These are phyloP conservation scores for Thuja plicata DNA, from an alignment of 83 land plant genomes.

Conservation along the genomic window DNA sequence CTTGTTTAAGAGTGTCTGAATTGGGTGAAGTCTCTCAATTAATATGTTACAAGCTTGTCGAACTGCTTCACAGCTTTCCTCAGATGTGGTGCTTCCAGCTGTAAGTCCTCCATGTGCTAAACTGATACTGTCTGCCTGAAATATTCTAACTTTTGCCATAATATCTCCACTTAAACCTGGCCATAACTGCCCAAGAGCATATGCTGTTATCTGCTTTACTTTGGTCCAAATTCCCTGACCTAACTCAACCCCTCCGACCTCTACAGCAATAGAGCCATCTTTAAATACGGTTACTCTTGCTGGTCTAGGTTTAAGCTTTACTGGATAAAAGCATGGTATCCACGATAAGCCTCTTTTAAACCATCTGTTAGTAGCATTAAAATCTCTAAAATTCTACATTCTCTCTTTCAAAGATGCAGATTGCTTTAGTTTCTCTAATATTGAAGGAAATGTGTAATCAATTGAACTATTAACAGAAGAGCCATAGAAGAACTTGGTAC, in stretches of 20 bases:
- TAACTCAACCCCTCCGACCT: slow-evolving; percentile 91
- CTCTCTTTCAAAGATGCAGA: slow-evolving; percentile 42
- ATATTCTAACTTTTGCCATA: slow-evolving; percentile 53
- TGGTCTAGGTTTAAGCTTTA: slow-evolving; percentile 41
- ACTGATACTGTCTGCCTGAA: slow-evolving; percentile 83
- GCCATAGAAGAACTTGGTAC: slow-evolving; percentile 43
- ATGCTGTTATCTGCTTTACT: slow-evolving; percentile 81
- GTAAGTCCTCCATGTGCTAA: slow-evolving; percentile 79
- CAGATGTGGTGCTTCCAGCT: slow-evolving; percentile 87
- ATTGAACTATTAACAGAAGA: slow-evolving; percentile 29
- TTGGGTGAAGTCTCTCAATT: slow-evolving; percentile 66
- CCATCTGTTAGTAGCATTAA: slow-evolving; percentile 66
- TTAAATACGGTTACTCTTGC: slow-evolving; percentile 75
- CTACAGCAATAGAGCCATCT: slow-evolving; percentile 93
- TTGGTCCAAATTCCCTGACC: slow-evolving; percentile 97
- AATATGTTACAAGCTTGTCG: slow-evolving; percentile 58
- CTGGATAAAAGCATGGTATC: slow-evolving; percentile 58
- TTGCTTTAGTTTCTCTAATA: slow-evolving; percentile 52
- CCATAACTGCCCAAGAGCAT: slow-evolving; percentile 59
- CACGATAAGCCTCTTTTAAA: slow-evolving; percentile 72
- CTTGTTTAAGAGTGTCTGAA: slow-evolving; percentile 47
- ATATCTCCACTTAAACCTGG: slow-evolving; percentile 34
- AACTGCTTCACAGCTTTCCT: slow-evolving; percentile 86
- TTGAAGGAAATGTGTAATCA: slow-evolving; percentile 65
- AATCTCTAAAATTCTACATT: slow-evolving; percentile 28